Base-by-base conservation (phyloP, 768 basidiomycete species). In the Tephrocybe sp. region DNA sequence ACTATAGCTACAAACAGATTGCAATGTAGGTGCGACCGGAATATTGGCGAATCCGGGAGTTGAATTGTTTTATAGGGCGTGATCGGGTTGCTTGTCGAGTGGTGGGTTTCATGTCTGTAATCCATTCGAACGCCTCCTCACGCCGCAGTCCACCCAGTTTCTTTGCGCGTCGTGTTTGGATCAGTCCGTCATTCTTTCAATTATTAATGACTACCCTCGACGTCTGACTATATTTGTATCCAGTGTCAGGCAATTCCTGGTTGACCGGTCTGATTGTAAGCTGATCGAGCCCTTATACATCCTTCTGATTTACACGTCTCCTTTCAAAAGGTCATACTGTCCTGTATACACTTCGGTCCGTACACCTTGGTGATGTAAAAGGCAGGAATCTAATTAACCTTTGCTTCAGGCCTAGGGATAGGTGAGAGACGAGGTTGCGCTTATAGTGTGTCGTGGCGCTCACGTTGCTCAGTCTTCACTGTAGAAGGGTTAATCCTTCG, bases 101-200 rank as follows among this genome's bases (percentile, higher is more conserved):
- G 70, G 76, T 77, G 52, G 27, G 62, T 47, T 39, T 4, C 1
- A 32, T 27, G 16, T 12, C 19, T 38, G 11, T 11, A 3, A 11
- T 34, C 43, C 24, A 11, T 35, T 24, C 13, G 15, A 22, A 31
- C 52, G 28, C 53, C 21, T 19, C 27, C 30, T 35, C 19, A 19
- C 36, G 18, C 18, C 36, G 5, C 36, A 4, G 36, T 25, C 28
- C 39, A n/a, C 12, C 9, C 50, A 80, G 77, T 53, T 80, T 78
- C 62, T 80, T 79, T 56, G 76, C 76, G 28, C 76, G 74, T 9
- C 72, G 78, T 43, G 74, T 79, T 13, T 77, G 73, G 74, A 71
- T 72, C 60, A 69, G 77, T 77, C 58, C 35, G 71, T 67, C 18
- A 32, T 30, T 9, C 7, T 4, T 30, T 43, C 7, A 3, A 13